A percentile compares a stretch with the other conserved stretches of the same genome.
These are phyloP conservation scores for Arachis monticola DNA, from an alignment of 331 rosid species.

Conservation along the genomic window DNA sequence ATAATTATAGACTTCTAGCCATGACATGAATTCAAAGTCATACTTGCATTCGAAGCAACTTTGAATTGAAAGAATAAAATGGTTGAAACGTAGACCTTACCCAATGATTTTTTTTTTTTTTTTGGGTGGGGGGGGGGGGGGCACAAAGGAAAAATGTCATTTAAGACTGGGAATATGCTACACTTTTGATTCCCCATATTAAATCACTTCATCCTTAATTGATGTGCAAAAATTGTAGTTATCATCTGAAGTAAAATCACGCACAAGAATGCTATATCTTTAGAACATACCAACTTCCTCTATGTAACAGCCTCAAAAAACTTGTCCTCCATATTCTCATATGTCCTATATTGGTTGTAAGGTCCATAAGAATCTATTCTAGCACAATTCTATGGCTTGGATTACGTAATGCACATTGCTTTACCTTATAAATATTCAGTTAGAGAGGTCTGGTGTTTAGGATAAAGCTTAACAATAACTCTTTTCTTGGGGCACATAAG, in stretches of 20 bases:
- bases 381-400: slow-evolving; percentile 9
- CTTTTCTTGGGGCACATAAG: background rate
- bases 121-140: too few relatives aligned
- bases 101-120: too few relatives aligned
- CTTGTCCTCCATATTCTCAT: background rate
- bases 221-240: background rate
- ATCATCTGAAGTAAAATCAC: background rate
- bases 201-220: background rate
- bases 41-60: background rate
- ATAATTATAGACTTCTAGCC: background rate
- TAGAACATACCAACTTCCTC: background rate
- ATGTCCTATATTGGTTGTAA: background rate
- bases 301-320: background rate
- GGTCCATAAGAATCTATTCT: background rate
- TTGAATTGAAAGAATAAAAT: slow-evolving; percentile 8
- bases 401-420: slow-evolving; percentile 20
- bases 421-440: slow-evolving; percentile 12
- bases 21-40: background rate
- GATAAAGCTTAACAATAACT: background rate
- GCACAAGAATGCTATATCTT: background rate
- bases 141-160: background rate
- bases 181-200: background rate
- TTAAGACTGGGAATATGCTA: slow-evolving; percentile 10
- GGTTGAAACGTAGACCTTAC: background rate
- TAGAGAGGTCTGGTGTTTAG: background rate